Conservation (phyloP, 2,329 filamentous ascomycete genomes). For the Diaporthe destruens region DNA sequence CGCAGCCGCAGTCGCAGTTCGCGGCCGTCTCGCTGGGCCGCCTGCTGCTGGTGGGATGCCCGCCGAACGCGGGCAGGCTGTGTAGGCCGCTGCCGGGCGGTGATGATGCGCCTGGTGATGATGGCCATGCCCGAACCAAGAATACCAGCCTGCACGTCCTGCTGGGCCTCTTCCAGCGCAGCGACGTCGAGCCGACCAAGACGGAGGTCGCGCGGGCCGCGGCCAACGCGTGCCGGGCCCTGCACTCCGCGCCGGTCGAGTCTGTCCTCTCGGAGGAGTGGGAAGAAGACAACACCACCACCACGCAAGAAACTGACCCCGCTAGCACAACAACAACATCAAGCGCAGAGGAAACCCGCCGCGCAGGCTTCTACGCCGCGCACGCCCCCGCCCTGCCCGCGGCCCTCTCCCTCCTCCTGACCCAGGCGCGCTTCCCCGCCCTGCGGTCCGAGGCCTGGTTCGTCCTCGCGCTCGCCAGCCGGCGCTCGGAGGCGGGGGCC, state of each 20-base stretch:
- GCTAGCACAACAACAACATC: neutral
- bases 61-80: conserved; percentile 64
- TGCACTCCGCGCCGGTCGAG: conserved; percentile 58
- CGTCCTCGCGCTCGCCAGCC: conserved; percentile 70
- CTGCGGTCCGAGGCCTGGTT: conserved; percentile 73
- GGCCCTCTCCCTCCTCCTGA: conserved; percentile 65
- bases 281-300: conserved; percentile 40
- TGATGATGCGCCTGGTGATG: conserved; percentile 43
- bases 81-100: conserved; percentile 55
- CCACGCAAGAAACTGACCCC: neutral
- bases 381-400: conserved; percentile 55
- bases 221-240: conserved; percentile 64
- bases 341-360: conserved; percentile 38
- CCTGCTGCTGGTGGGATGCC: conserved; percentile 66
- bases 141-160: conserved; percentile 54
- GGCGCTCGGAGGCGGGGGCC: conserved; percentile 62
- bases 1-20: conserved; percentile 70
- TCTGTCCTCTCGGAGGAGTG: conserved; percentile 52
- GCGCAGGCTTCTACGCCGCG: conserved; percentile 58
- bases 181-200: conserved; percentile 67
- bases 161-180: conserved; percentile 56
- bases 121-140: conserved; percentile 42
- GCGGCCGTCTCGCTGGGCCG: conserved; percentile 69
- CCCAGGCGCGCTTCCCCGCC: conserved; percentile 69
- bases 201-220: conserved; percentile 70